These are phyloP conservation scores for Macrophomina tecta DNA, from an alignment of 2,329 filamentous ascomycete species.

Conservation along the genomic window DNA sequence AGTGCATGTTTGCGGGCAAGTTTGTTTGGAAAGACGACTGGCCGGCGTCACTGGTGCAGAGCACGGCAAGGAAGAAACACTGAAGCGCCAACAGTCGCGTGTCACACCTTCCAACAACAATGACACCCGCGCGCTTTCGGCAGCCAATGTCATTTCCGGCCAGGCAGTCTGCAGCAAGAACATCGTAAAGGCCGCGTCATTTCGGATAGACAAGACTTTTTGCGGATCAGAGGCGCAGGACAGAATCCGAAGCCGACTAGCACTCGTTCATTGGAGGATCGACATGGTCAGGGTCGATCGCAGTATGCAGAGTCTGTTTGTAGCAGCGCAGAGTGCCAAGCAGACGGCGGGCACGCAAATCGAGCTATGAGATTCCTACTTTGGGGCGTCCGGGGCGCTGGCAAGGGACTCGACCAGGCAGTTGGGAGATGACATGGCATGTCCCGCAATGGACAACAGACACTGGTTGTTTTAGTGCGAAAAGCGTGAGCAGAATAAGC, in stretches of 20 bases:
- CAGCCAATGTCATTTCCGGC: slow-evolving; percentile 8
- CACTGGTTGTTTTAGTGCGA: not conserved
- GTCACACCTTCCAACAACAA: not conserved
- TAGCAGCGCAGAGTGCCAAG: slow-evolving; percentile 19
- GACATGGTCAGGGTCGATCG: slow-evolving; percentile 10
- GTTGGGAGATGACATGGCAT: slow-evolving; percentile 1
- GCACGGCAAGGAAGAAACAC: slow-evolving; percentile 21
- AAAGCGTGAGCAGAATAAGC: slow-evolving; percentile 13
- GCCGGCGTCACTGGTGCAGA: not conserved
- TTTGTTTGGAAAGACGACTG: not conserved
- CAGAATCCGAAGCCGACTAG: slow-evolving; percentile 7
- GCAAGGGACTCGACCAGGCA: not conserved
- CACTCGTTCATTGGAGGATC: slow-evolving; percentile 4
- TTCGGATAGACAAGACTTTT: not conserved
- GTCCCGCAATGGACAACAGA: not conserved
- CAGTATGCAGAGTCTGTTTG: not conserved
- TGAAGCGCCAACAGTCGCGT: slow-evolving; percentile 3
- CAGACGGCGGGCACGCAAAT: not conserved
- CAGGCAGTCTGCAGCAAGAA: not conserved
- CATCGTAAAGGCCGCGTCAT: slow-evolving; percentile 19
- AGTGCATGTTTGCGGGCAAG: slow-evolving; percentile 3
- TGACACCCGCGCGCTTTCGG: slow-evolving; percentile 16
- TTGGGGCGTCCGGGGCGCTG: not conserved
- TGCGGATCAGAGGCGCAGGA: slow-evolving; percentile 16
- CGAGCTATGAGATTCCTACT: not conserved